phyloP scores from a whole-genome alignment of 495 filamentous ascomycete species.

The Neurospora cerealis region DNA sequence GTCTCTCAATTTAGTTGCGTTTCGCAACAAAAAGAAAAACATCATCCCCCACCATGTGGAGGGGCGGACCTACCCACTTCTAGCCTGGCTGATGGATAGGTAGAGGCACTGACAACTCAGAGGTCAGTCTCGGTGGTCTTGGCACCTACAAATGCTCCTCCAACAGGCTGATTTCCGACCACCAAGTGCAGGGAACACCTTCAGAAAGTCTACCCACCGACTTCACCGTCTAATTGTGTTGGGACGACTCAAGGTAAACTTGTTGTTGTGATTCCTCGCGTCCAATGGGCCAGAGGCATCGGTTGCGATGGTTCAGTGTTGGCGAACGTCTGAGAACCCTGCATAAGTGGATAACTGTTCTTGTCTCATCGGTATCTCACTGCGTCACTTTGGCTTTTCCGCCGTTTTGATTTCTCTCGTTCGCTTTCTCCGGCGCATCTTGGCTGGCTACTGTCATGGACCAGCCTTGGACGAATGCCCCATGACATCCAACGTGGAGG shows the following conservation, averaged over 20 bases:
- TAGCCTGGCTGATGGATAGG: slow-evolving; percentile 3
- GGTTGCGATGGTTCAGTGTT: not conserved
- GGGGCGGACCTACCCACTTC: slow-evolving; percentile 8
- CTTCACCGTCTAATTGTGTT: not conserved
- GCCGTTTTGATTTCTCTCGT: not conserved
- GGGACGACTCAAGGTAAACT: not conserved
- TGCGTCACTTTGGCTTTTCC: not conserved
- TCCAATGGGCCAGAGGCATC: not conserved
- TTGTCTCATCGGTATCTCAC: not conserved
- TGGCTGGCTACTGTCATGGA: not conserved
- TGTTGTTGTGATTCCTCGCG: not conserved
- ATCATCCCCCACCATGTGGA: slow-evolving; percentile 9
- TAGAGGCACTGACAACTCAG: slow-evolving; percentile 10
- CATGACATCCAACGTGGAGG: not conserved
- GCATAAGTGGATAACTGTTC: not conserved
- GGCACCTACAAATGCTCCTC: not conserved
- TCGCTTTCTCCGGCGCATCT: not conserved
- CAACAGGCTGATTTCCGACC: not conserved
- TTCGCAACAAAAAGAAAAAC: slow-evolving; percentile 4
- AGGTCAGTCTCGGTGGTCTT: slow-evolving; percentile 1
- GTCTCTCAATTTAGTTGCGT: not conserved
- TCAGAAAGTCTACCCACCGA: not conserved
- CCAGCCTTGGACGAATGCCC: not conserved
- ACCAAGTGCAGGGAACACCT: not conserved
- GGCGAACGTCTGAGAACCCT: not conserved